Conservation (phyloP, 2,329 filamentous ascomycete species). For the Neophaeococcomyces aloes region DNA sequence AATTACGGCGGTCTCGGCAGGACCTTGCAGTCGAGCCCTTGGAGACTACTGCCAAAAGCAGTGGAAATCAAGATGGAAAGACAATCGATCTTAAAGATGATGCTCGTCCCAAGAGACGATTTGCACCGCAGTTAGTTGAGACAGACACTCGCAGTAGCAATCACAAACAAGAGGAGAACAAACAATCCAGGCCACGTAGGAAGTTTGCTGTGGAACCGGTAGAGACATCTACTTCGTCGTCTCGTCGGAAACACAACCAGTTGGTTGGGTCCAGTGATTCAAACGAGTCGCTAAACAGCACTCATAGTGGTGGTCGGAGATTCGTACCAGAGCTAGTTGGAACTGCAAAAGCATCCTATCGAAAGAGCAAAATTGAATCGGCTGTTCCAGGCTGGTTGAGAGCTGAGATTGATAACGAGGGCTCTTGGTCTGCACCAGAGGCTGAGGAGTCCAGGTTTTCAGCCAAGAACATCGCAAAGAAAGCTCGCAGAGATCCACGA, state of each 20-base stretch:
- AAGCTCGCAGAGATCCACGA: conserved; percentile 26
- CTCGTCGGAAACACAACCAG: conserved; percentile 16
- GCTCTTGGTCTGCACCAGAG: conserved; percentile 33
- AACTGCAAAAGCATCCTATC: conserved; percentile 61
- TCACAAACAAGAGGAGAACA: conserved; percentile 14
- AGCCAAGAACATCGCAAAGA: conserved; percentile 31
- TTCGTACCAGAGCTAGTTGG: conserved; percentile 77
- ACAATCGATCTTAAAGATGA: conserved; percentile 1
- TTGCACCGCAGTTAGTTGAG: conserved; percentile 24
- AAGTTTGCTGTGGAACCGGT: conserved; percentile 36
- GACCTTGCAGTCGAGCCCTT: conserved; percentile 36
- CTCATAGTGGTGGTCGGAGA: conserved; percentile 28
- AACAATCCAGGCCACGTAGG: conserved; percentile 18
- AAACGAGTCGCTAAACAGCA: conserved; percentile 10
- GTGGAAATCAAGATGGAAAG: conserved; percentile 17
- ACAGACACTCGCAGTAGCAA: conserved; percentile 18
- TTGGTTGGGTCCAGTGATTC: not conserved
- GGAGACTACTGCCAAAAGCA: conserved; percentile 35
- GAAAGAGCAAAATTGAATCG: conserved; percentile 39
- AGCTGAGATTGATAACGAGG: conserved; percentile 56
- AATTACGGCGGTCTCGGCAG: conserved; percentile 17
- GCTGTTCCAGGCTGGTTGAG: conserved; percentile 51
- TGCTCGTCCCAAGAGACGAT: conserved; percentile 30
- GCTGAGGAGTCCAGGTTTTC: conserved; percentile 35
- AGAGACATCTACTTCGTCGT: conserved; percentile 34